Percentiles rank a stretch among this genome's conserved stretches.
Conservation (phyloP, 352 stramenopile species). For the Nothophytophthora sp. region DNA sequence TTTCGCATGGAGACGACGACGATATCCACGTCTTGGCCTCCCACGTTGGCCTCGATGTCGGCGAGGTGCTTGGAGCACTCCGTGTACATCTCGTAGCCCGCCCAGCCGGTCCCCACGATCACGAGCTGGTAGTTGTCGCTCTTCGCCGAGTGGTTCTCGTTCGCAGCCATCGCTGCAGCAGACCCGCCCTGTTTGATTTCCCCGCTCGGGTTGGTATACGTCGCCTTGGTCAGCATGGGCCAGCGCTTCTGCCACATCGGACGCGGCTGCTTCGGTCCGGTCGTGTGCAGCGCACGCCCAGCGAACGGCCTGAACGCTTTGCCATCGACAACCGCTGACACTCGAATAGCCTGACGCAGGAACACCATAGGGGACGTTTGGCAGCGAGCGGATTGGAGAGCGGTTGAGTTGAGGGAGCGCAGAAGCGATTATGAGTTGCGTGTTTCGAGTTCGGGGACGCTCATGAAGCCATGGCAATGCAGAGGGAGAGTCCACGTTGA, state of each 20-base stretch:
- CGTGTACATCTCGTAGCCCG: constrained; percentile 68
- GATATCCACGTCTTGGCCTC: constrained; percentile 54
- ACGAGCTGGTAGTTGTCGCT: constrained; percentile 71
- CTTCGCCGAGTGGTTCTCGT: constrained; percentile 5
- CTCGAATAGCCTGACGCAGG: constrained; percentile 13
- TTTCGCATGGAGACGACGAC: constrained; percentile 79
- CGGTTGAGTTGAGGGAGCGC: constrained; percentile 6
- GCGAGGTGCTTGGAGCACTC: constrained; percentile 68
- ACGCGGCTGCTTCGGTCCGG: constrained; percentile 9
- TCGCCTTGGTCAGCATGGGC: constrained; percentile 22
- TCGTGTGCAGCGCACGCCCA: constrained; percentile 16
- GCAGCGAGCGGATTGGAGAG: not conserved
- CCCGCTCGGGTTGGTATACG: constrained; percentile 10
- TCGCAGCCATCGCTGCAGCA: not conserved
- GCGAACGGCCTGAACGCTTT: constrained; percentile 6
- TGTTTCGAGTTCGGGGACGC: not conserved
- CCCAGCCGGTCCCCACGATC: constrained; percentile 78
- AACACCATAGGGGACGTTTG: constrained; percentile 9
- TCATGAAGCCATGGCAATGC: constrained; percentile 14
- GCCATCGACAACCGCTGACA: constrained; percentile 11
- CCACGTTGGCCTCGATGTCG: constrained; percentile 60
- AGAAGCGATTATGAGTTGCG: constrained; percentile 17
- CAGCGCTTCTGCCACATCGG: constrained; percentile 28
- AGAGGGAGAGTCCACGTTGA: constrained; percentile 3
- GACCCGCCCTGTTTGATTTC: constrained; percentile 4